These are phyloP conservation scores for Heterobasidion parviporum DNA, from an alignment of 1,284 basidiomycete genomes.

Conservation along the genomic window DNA sequence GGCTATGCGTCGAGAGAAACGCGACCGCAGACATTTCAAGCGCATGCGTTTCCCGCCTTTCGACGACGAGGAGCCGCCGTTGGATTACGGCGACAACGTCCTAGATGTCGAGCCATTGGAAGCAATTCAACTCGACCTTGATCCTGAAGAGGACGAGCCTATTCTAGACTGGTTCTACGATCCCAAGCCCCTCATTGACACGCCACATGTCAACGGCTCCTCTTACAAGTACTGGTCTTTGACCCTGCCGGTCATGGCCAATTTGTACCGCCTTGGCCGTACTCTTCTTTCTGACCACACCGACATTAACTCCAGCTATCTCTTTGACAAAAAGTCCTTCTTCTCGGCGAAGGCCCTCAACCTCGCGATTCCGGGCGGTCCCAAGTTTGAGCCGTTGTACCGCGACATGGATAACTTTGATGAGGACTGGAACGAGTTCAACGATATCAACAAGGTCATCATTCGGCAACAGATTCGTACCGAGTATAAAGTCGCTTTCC, in stretches of 20 bases:
- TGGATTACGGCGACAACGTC: constrained; percentile 98
- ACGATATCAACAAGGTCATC: constrained; percentile 99
- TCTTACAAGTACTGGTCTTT: constrained; percentile 95
- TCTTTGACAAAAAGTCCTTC: constrained; percentile 98
- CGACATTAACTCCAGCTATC: constrained; percentile 83
- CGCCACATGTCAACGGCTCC: constrained; percentile 82
- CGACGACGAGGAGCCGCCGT: constrained; percentile 97
- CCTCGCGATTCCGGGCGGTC: constrained; percentile 97
- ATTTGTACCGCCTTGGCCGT: constrained; percentile 91
- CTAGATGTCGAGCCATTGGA: constrained; percentile 97
- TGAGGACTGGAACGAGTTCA: constrained; percentile 99
- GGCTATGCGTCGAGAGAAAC: constrained; percentile 98
- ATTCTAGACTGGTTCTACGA: constrained; percentile 99
- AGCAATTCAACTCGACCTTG: constrained; percentile 95
- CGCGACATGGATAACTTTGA: constrained; percentile 97
- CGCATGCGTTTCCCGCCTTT: constrained; percentile 99
- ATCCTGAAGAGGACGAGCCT: constrained; percentile 89
- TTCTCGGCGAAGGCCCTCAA: constrained; percentile 98
- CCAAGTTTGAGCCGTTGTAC: constrained; percentile 93
- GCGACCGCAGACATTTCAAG: constrained; percentile 98
- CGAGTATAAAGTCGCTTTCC: constrained; percentile 99
- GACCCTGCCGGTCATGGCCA: constrained; percentile 91
- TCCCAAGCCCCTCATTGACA: constrained; percentile 88
- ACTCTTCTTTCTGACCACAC: constrained; percentile 91
- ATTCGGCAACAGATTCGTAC: constrained; percentile 98